These are phyloP conservation scores for Cymodocea nodosa DNA, from an alignment of 116 monocot species.

Conservation along the genomic window DNA sequence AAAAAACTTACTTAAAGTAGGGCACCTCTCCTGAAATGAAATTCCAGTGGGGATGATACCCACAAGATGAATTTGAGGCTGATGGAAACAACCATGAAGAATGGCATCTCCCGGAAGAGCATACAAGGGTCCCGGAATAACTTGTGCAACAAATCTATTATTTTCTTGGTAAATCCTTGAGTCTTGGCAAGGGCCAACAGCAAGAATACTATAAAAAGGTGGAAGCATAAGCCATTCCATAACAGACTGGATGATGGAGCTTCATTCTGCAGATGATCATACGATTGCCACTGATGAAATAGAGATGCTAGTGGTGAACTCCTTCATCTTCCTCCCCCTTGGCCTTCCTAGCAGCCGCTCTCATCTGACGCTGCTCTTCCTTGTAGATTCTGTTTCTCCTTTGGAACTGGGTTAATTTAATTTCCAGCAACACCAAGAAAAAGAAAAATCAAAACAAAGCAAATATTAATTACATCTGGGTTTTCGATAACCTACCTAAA, in stretches of 20 bases:
- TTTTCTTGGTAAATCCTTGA: no score
- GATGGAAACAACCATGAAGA: no score
- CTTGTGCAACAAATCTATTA: no score
- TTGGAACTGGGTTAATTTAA: constrained; percentile 45
- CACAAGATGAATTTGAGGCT: no score
- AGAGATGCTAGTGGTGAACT: constrained; percentile 35
- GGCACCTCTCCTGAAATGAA: no score
- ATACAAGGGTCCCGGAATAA: no score
- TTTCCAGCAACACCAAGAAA: not conserved
- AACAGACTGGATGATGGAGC: not conserved
- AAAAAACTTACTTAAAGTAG: no score
- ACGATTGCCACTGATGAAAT: not conserved
- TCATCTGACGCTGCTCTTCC: constrained; percentile 84
- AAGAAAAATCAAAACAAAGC: not conserved
- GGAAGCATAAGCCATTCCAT: no score
- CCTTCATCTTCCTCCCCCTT: constrained; percentile 35
- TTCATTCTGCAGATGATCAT: not conserved
- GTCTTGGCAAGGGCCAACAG: no score
- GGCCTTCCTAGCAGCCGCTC: constrained; percentile 58
- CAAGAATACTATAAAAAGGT: no score
- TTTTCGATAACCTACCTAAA: not conserved
- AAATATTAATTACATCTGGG: not conserved
- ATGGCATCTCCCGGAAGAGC: no score
- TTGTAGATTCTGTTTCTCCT: constrained; percentile 81
- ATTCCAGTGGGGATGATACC: no score